These are phyloP conservation scores for Umbilicaria muhlenbergii DNA, from an alignment of 495 filamentous ascomycete species.

Conservation along the genomic window DNA sequence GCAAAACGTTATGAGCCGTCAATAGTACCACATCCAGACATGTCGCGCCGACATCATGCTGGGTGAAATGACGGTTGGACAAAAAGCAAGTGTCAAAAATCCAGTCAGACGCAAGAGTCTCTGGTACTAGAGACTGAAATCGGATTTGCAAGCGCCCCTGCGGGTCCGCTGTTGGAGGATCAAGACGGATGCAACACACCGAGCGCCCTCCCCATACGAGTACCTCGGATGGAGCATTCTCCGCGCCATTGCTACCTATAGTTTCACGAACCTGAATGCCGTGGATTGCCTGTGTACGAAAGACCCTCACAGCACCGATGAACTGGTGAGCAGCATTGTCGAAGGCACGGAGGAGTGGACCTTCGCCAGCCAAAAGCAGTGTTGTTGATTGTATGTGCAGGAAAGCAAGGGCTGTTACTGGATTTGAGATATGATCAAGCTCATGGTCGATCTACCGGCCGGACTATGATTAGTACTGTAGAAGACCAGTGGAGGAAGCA, in stretches of 20 bases:
- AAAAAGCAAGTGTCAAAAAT: conserved; percentile 57
- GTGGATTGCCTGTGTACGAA: conserved; percentile 49
- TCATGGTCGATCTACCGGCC: too few species aligned
- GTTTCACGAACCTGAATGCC: conserved; percentile 35
- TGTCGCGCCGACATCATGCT: conserved; percentile 14
- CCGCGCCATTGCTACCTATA: neutral
- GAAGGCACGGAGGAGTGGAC: conserved; percentile 50
- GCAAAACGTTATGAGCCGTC: conserved; percentile 72
- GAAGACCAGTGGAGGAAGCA: too few species aligned
- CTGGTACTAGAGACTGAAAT: conserved; percentile 3
- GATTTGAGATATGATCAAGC: neutral
- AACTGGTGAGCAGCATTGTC: conserved; percentile 15
- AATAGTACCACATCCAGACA: conserved; percentile 30
- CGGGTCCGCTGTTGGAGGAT: conserved; percentile 7
- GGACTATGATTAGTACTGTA: too few species aligned
- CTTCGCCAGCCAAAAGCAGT: conserved; percentile 55
- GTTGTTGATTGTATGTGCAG: neutral
- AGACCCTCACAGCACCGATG: conserved; percentile 30
- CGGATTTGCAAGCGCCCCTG: neutral
- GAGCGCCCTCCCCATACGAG: conserved; percentile 43
- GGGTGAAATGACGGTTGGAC: conserved; percentile 13
- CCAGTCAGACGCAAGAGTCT: conserved; percentile 52
- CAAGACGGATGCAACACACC: conserved; percentile 16
- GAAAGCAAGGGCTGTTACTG: conserved; percentile 10
- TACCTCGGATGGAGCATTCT: conserved; percentile 6